Evolutionary conservation across 1,284 basidiomycete genomes (phyloP).

Genomic region (Cutaneotrichosporon cutaneum): DNA sequence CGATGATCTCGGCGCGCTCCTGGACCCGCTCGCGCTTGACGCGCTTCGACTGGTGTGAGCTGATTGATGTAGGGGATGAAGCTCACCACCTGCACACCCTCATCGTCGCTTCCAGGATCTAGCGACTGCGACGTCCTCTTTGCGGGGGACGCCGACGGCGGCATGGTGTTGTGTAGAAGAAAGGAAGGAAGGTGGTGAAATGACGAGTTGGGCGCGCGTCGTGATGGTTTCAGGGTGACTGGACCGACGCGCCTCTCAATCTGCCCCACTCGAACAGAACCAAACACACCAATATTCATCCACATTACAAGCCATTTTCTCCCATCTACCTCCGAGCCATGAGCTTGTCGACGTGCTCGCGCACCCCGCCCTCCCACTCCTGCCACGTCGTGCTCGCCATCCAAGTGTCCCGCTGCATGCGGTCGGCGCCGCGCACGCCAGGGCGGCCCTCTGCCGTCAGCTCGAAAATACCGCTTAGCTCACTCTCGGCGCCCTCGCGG

Average conservation of each 20-base stretch:
- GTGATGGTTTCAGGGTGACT: not conserved
- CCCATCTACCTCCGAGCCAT: slow-evolving; percentile 23
- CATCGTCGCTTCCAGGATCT: slow-evolving; percentile 9
- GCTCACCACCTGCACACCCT: slow-evolving; percentile 5
- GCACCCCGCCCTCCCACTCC: slow-evolving; percentile 41
- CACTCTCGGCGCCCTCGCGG: slow-evolving; percentile 37
- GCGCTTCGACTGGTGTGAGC: slow-evolving; percentile 26
- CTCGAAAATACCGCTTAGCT: slow-evolving; percentile 15
- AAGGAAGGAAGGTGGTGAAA: not conserved
- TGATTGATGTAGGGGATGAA: no score
- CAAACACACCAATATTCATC: slow-evolving; percentile 8
- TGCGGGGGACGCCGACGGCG: not conserved
- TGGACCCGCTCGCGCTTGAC: slow-evolving; percentile 28
- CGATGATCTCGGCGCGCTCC: not conserved
- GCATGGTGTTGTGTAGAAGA: slow-evolving; percentile 6
- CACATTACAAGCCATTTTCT: not conserved
- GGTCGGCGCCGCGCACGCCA: slow-evolving; percentile 28
- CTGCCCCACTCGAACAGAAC: slow-evolving; percentile 2
- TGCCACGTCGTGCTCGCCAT: slow-evolving; percentile 41
- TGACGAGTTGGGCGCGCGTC: not conserved
- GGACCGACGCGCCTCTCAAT: not conserved
- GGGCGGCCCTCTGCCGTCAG: slow-evolving; percentile 33
- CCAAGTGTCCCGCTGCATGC: slow-evolving; percentile 38
- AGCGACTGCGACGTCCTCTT: slow-evolving; percentile 6
- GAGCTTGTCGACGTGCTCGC: slow-evolving; percentile 37